Percentiles rank a stretch among this genome's conserved stretches.
Conservation (phyloP, 2,329 filamentous ascomycete genomes). For the Fusarium irregulare region DNA sequence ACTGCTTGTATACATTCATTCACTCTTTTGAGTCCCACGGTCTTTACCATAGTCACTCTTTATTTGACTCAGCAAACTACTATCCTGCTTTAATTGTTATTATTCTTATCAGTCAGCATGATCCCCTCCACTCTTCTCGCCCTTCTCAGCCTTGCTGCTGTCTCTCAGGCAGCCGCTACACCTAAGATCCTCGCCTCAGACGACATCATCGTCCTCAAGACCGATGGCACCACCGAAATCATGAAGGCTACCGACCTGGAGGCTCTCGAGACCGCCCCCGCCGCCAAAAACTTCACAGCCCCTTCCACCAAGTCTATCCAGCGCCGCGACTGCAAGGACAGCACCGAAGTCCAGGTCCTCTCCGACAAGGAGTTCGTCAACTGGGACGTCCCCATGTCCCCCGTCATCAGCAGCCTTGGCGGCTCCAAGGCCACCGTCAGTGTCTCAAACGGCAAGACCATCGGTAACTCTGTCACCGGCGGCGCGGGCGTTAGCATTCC, state of each 20-base stretch:
- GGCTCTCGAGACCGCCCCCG: conserved; percentile 27
- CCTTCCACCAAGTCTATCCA: neutral
- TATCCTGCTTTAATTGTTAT: neutral
- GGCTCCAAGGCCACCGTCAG: conserved; percentile 28
- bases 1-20: conserved; percentile 6
- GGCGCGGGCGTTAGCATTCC: conserved; percentile 6
- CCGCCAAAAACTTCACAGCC: neutral
- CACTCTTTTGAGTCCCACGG: neutral
- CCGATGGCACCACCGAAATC: conserved; percentile 31
- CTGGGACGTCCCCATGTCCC: conserved; percentile 42
- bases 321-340: conserved; percentile 31
- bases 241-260: conserved; percentile 39
- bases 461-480: conserved; percentile 29
- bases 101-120: conserved; percentile 6
- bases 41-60: conserved; percentile 19
- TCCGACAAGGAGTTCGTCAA: conserved; percentile 40
- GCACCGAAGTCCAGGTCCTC: conserved; percentile 34
- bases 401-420: conserved; percentile 35
- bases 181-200: conserved; percentile 21
- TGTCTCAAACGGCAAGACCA: conserved; percentile 23
- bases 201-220: conserved; percentile 37
- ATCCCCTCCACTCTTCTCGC: conserved; percentile 29
- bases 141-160: conserved; percentile 30
- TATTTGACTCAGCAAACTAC: neutral
- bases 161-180: conserved; percentile 25